Conservation (phyloP, 768 basidiomycete genomes). For the Gloeophyllum trabeum region DNA sequence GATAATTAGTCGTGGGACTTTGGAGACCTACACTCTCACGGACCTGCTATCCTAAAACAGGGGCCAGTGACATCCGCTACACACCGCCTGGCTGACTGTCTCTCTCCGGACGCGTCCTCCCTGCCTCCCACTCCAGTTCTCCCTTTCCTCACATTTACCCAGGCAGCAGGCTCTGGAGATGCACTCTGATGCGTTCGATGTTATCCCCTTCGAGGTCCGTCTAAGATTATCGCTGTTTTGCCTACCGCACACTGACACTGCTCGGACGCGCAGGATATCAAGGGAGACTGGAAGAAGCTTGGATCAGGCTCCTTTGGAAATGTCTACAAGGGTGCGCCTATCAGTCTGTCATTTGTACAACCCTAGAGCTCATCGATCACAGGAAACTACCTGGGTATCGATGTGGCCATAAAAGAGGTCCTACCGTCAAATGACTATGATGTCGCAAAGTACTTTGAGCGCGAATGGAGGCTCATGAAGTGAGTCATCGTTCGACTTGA, state of each 20-base stretch:
- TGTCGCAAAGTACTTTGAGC: slow-evolving; percentile 93
- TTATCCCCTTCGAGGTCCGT: slow-evolving; percentile 75
- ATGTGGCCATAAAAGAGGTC: slow-evolving; percentile 95
- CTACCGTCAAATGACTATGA: slow-evolving; percentile 87
- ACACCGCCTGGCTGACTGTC: too few species aligned
- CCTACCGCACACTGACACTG: slow-evolving; percentile 5
- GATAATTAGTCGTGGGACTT: too few species aligned
- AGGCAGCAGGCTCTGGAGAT: too few species aligned
- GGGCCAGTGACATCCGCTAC: too few species aligned
- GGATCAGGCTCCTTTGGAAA: slow-evolving; percentile 92
- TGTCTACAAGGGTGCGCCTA: slow-evolving; percentile 72
- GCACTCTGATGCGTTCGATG: slow-evolving; percentile 71
- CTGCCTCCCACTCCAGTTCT: too few species aligned
- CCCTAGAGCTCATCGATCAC: slow-evolving; percentile 5
- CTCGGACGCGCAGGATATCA: slow-evolving; percentile 52
- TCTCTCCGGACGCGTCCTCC: too few species aligned
- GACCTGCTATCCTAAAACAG: too few species aligned
- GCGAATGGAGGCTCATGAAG: slow-evolving; percentile 99
- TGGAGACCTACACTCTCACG: too few species aligned
- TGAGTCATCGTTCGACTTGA: slow-evolving; percentile 17
- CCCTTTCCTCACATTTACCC: too few species aligned
- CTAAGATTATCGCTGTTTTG: background rate
- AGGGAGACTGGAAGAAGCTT: slow-evolving; percentile 79
- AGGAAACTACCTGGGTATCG: slow-evolving; percentile 90
- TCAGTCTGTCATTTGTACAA: too few species aligned